Conservation (phyloP, 2,329 filamentous ascomycete genomes). For the Cladosporium sp. region DNA sequence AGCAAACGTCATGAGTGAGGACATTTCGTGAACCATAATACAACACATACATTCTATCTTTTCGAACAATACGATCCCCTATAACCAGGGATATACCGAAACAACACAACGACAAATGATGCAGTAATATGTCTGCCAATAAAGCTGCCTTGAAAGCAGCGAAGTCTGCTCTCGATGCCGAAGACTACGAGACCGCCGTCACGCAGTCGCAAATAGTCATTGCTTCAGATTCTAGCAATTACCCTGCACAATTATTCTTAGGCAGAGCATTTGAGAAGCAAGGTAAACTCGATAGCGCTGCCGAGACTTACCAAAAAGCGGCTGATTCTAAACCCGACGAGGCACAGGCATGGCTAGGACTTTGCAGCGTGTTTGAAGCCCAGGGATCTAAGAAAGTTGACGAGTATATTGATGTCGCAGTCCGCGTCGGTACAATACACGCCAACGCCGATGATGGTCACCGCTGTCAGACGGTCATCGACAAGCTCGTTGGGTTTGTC, state of each 20-base stretch:
- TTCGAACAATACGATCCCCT: background rate
- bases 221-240: conserved; percentile 69
- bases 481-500: conserved; percentile 74
- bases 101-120: background rate
- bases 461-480: conserved; percentile 60
- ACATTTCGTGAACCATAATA: background rate
- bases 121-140: conserved; percentile 37
- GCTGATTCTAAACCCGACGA: conserved; percentile 68
- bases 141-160: conserved; percentile 80
- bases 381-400: conserved; percentile 65
- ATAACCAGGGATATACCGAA: background rate
- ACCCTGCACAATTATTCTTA: conserved; percentile 83
- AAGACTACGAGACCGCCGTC: conserved; percentile 73
- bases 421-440: conserved; percentile 72
- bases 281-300: conserved; percentile 66
- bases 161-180: conserved; percentile 69
- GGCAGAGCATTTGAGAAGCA: conserved; percentile 81
- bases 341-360: conserved; percentile 83
- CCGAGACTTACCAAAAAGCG: conserved; percentile 70
- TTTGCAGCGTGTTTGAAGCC: conserved; percentile 80
- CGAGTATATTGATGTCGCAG: conserved; percentile 68
- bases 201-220: conserved; percentile 66
- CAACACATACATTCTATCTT: background rate
- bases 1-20: conserved; percentile 4
- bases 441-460: conserved; percentile 58